A percentile compares a stretch with the other conserved stretches of the same genome.
These are phyloP conservation scores for Circinella minor DNA, from an alignment of 371 early-diverging fungal genomes.

Conservation along the genomic window DNA sequence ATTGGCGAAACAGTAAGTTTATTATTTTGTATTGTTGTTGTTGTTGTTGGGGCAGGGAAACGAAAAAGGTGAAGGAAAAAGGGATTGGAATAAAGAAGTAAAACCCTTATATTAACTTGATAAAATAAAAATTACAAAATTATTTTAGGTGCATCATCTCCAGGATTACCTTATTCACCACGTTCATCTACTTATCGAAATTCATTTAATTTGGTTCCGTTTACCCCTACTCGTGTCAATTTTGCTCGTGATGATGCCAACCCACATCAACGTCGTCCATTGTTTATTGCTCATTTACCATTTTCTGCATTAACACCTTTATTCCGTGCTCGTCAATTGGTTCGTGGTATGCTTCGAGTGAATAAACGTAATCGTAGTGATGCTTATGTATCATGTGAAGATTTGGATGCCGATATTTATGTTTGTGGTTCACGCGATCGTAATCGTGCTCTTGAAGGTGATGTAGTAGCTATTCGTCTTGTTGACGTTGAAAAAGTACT, in stretches of 20 bases:
- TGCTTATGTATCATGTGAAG: slow-evolving; percentile 83
- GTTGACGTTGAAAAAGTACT: slow-evolving; percentile 73
- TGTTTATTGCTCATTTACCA: slow-evolving; percentile 64
- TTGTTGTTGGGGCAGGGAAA: too few species aligned
- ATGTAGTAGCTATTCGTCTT: slow-evolving; percentile 82
- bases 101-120: too few species aligned
- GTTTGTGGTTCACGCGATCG: slow-evolving; percentile 78
- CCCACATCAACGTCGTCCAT: slow-evolving; percentile 58
- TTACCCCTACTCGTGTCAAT: slow-evolving; percentile 57
- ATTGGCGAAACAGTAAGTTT: slow-evolving; percentile 46
- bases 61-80: too few species aligned
- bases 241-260: slow-evolving; percentile 58
- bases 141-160: slow-evolving; percentile 13
- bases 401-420: slow-evolving; percentile 72
- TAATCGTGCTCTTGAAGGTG: slow-evolving; percentile 91
- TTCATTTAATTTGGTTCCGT: slow-evolving; percentile 50
- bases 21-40: not conserved
- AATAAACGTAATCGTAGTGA: slow-evolving; percentile 84
- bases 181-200: slow-evolving; percentile 24
- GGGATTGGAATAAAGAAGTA: too few species aligned
- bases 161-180: slow-evolving; percentile 20
- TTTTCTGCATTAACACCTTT: slow-evolving; percentile 60
- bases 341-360: slow-evolving; percentile 79
- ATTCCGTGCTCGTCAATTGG: slow-evolving; percentile 48
- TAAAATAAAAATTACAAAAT: too few species aligned